Base-by-base conservation (phyloP, 768 basidiomycete genomes). In the Crepidotus variabilis region DNA sequence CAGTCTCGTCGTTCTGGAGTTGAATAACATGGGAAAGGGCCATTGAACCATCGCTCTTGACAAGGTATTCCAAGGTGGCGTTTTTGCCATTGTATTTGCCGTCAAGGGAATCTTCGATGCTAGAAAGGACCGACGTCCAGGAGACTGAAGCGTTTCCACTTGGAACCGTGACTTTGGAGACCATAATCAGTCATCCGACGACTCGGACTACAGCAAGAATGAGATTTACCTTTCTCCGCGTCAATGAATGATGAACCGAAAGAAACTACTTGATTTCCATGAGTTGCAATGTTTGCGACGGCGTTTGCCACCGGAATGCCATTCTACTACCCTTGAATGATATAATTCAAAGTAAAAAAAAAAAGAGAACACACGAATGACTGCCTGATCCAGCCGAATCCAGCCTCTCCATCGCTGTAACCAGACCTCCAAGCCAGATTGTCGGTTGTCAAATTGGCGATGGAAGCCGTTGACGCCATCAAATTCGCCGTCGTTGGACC, bases 1-100 rank as follows among this genome's bases (percentile, higher is more conserved):
- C 66, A 3, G 65, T 62, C 1, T 60, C 57, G 13, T 68, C 61
- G 55, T 74, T 73, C 48, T 66, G 65, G 21, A 76, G 67, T 46
- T 75, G 72, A 11, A 75, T 60, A 20, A 70, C 67, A 61, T 79
- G 74, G 2, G 75, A 69, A 8, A 81, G 72, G 16, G 64, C 70
- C 21, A 65, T 69, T 2, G 70, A 66, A 23, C 72, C 73, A 59
- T 79, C 75, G 1, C 71, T 63, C 51, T 69, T 70, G 34, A 67
- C 72, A 47, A 79, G 63, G 65, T 73, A 81, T 61, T 79, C 74
- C 24, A 78, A 53, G 1, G 71, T 67, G 0, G 75, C 57, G 0
- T 74, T 71, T 36, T 70, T 68, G 36, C 68, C 63, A 62, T 80
- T 80, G 68, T 67, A 77, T 13, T 67, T 74, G 2, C 75, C 78